phyloP scores from a whole-genome alignment of 176 grass and related monocot species.

The Hsuehochloa calcarea region DNA sequence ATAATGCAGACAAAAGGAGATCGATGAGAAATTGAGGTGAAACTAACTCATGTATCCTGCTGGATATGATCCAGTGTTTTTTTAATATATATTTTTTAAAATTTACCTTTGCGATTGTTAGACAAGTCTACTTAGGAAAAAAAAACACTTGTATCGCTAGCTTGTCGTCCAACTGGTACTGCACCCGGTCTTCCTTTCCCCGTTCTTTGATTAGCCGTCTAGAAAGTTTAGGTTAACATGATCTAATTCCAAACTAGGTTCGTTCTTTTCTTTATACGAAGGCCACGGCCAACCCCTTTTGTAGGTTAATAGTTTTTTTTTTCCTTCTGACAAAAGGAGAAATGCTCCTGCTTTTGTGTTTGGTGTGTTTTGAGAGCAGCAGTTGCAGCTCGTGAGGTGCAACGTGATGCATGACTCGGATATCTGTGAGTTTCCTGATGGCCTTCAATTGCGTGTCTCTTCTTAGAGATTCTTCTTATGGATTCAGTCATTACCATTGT shows the following conservation, averaged over 20 bases:
- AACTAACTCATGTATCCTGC: no score
- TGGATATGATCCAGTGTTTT: no score
- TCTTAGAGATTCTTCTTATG: not conserved
- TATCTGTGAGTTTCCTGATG: slow-evolving; percentile 12
- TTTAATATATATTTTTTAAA: no score
- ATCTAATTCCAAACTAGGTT: not conserved
- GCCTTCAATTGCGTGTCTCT: not conserved
- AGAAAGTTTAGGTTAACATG: no score
- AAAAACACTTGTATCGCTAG: no score
- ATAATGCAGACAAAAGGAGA: no score
- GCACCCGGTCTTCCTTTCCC: no score
- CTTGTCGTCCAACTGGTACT: no score
- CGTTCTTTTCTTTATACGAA: not conserved
- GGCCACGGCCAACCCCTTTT: not conserved
- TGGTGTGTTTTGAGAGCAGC: slow-evolving; percentile 12
- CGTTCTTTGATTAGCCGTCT: no score
- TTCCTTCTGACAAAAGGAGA: not conserved
- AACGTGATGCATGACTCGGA: slow-evolving; percentile 23
- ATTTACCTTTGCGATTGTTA: no score
- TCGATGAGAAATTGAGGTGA: no score
- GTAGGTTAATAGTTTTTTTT: not conserved
- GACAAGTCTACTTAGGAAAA: no score
- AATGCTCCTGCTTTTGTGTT: not conserved
- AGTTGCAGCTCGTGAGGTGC: slow-evolving; percentile 15
- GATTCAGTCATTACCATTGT: not conserved